These are phyloP conservation scores for Mortierella sp. DNA, from an alignment of 371 early-diverging fungal species.

Conservation along the genomic window DNA sequence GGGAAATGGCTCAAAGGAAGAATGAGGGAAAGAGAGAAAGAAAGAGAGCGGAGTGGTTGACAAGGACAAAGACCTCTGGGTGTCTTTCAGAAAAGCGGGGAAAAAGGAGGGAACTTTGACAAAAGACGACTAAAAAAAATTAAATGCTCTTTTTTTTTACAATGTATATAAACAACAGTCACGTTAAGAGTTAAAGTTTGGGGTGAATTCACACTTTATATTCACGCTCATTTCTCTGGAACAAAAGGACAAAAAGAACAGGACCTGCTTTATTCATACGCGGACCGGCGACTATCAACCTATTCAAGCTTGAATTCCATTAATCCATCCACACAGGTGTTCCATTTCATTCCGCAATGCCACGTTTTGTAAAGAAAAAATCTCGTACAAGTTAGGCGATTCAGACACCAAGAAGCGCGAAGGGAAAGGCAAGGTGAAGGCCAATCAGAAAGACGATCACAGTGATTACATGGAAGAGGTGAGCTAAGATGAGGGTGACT, in stretches of 20 bases:
- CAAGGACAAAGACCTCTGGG: too few relatives aligned
- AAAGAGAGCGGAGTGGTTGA: background rate
- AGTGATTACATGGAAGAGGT: background rate
- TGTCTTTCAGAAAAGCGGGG: background rate
- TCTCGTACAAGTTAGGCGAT: conserved; percentile 8
- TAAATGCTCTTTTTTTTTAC: background rate
- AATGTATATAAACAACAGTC: conserved; percentile 17
- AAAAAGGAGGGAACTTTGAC: background rate
- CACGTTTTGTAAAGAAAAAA: conserved; percentile 26
- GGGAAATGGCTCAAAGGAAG: background rate
- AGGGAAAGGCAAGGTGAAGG: background rate
- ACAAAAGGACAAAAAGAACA: too few relatives aligned
- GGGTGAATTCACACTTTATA: too few relatives aligned
- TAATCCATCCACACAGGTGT: background rate
- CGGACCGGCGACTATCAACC: too few relatives aligned
- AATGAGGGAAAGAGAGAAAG: background rate
- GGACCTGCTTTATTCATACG: too few relatives aligned
- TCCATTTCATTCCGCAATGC: conserved; percentile 14
- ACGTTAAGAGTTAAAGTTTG: too few relatives aligned
- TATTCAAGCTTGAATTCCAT: background rate
- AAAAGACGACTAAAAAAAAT: conserved; percentile 11
- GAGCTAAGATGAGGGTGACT: conserved; percentile 24
- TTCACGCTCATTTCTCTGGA: too few relatives aligned
- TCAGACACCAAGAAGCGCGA: background rate
- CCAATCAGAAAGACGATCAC: background rate